phyloP scores from a whole-genome alignment of 2,329 filamentous ascomycete genomes.

The Aureobasidium sp. region DNA sequence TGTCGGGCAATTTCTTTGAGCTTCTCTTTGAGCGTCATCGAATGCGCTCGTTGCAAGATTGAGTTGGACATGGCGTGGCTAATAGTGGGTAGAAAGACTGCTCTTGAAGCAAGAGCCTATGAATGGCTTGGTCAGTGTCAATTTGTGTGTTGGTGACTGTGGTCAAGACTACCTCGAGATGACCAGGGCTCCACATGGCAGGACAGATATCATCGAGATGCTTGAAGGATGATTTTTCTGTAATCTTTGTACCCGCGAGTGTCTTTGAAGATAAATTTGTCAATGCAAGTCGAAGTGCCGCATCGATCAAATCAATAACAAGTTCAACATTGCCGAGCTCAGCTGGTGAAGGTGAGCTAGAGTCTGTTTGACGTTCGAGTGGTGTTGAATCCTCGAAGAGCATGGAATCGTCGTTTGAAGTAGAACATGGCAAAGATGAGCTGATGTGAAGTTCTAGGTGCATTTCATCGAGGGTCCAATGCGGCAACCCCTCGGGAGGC shows the following conservation, averaged over 20 bases:
- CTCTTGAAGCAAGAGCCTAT: slow-evolving; percentile 26
- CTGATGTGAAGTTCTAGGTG: slow-evolving; percentile 20
- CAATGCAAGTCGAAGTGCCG: slow-evolving; percentile 29
- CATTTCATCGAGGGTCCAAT: slow-evolving; percentile 22
- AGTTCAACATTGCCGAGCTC: neutral
- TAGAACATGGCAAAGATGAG: neutral
- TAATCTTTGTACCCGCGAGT: slow-evolving; percentile 22
- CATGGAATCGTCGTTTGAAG: neutral
- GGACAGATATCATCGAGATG: slow-evolving; percentile 32
- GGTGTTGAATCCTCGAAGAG: neutral
- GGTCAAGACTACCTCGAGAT: slow-evolving; percentile 22
- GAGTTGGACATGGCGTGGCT: slow-evolving; percentile 24
- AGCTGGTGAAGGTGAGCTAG: neutral
- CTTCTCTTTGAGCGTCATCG: slow-evolving; percentile 3
- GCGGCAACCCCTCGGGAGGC: slow-evolving; percentile 24
- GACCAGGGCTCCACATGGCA: slow-evolving; percentile 31
- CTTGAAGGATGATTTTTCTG: slow-evolving; percentile 24
- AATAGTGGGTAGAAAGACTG: slow-evolving; percentile 31
- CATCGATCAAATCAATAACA: slow-evolving; percentile 20
- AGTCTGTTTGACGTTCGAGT: neutral
- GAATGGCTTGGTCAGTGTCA: neutral
- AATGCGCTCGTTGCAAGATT: slow-evolving; percentile 6
- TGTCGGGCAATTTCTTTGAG: slow-evolving; percentile 7
- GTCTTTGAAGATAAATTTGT: slow-evolving; percentile 20
- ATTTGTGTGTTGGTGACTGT: slow-evolving; percentile 10